Percentiles rank a stretch among this genome's conserved stretches.
Evolutionary conservation across 768 basidiomycete species (phyloP).

Genomic region (Cyclocybe cylindracea): DNA sequence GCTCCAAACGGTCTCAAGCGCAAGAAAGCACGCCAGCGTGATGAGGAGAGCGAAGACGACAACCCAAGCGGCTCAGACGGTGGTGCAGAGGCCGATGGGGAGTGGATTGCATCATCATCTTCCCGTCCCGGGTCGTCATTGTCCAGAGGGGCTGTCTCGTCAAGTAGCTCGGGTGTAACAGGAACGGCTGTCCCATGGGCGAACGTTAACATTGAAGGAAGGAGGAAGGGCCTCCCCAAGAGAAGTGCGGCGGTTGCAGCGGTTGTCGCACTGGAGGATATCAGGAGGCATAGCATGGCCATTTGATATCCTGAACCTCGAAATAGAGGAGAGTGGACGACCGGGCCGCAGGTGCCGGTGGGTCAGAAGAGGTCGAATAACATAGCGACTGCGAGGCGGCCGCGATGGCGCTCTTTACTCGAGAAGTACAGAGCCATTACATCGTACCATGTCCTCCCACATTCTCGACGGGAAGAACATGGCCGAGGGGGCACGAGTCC

Average conservation of each 20-base stretch:
- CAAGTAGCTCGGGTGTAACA: slow-evolving; percentile 22
- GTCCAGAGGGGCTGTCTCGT: not conserved
- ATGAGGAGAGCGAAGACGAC: slow-evolving; percentile 53
- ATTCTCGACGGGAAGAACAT: too few relatives aligned
- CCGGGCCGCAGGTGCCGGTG: too few relatives aligned
- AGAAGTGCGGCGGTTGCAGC: slow-evolving; percentile 24
- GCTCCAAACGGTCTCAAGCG: slow-evolving; percentile 38
- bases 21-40: slow-evolving; percentile 55
- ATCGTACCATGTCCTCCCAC: too few relatives aligned
- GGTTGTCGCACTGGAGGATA: slow-evolving; percentile 48
- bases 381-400: too few relatives aligned
- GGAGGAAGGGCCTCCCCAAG: slow-evolving; percentile 45
- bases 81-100: slow-evolving; percentile 71
- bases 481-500: too few relatives aligned
- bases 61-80: too few relatives aligned
- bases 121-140: too few relatives aligned
- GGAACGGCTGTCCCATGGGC: slow-evolving; percentile 40
- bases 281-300: slow-evolving; percentile 67
- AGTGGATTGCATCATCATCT: slow-evolving; percentile 36
- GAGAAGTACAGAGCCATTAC: too few relatives aligned
- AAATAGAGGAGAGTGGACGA: not conserved
- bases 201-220: slow-evolving; percentile 58
- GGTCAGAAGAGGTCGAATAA: too few relatives aligned
- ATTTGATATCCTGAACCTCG: slow-evolving; percentile 35
- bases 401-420: too few relatives aligned